These are phyloP conservation scores for Rhododendron williamsianum DNA, from an alignment of 148 eudicot genomes.

Conservation along the genomic window DNA sequence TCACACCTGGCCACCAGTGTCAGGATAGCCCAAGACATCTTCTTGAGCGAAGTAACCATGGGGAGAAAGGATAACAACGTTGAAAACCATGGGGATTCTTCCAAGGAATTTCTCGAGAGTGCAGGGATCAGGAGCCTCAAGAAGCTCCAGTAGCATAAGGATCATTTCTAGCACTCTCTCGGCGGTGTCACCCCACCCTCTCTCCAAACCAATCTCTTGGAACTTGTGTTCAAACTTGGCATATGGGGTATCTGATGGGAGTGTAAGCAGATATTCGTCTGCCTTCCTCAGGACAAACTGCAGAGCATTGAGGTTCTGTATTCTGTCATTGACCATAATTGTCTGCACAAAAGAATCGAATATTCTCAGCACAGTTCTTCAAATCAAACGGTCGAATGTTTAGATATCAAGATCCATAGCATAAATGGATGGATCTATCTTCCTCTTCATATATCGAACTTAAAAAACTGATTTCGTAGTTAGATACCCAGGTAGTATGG, in stretches of 20 bases:
- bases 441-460: background rate
- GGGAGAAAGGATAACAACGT: constrained; percentile 93
- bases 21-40: constrained; percentile 92
- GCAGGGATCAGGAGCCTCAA: constrained; percentile 95
- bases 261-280: constrained; percentile 64
- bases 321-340: constrained; percentile 89
- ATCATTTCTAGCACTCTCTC: constrained; percentile 83
- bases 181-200: constrained; percentile 96
- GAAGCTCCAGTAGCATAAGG: constrained; percentile 78
- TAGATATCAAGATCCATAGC: background rate
- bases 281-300: constrained; percentile 75
- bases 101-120: constrained; percentile 92
- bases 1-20: constrained; percentile 92
- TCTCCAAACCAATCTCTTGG: constrained; percentile 88
- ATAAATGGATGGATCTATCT: background rate
- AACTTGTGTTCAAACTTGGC: constrained; percentile 78
- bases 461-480: background rate
- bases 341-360: constrained; percentile 40
- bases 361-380: background rate
- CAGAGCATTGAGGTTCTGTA: constrained; percentile 61
- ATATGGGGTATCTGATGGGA: constrained; percentile 68
- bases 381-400: background rate
- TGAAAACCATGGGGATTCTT: constrained; percentile 91
- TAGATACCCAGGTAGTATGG: background rate
- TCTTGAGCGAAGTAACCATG: constrained; percentile 99